Conservation (phyloP, 768 basidiomycete genomes). For the Suillus subaureus region DNA sequence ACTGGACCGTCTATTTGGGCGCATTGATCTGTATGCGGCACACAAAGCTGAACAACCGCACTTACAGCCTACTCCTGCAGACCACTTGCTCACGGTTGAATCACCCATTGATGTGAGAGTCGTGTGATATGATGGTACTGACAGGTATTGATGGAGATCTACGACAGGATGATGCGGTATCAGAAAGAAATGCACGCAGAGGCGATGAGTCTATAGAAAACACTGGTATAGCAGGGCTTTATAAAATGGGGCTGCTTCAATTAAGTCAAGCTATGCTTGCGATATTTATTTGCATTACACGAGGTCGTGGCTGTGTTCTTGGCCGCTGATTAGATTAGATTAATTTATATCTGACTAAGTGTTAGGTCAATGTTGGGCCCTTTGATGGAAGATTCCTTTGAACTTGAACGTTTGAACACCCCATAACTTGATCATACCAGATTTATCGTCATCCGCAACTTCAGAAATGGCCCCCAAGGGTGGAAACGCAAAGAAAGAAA, state of each 20-base stretch:
- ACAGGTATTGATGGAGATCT: background rate
- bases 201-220: background rate
- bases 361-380: background rate
- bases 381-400: background rate
- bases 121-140: conserved; percentile 2
- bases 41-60: background rate
- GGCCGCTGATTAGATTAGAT: conserved; percentile 25
- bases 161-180: background rate
- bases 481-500: conserved; percentile 90
- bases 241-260: background rate
- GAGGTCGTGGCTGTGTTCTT: conserved; percentile 27
- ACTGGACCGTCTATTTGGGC: conserved; percentile 54
- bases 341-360: conserved; percentile 14
- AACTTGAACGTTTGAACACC: background rate
- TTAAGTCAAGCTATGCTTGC: background rate
- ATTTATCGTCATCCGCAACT: background rate
- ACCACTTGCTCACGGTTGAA: conserved; percentile 34
- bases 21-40: conserved; percentile 43
- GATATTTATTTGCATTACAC: conserved; percentile 8
- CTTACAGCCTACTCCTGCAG: conserved; percentile 40
- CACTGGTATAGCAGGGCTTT: background rate
- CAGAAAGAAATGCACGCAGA: background rate
- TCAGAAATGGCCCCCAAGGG: conserved; percentile 80
- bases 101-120: conserved; percentile 28
- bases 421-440: background rate